These are phyloP conservation scores for Trametes sp. DNA, from an alignment of 1,284 basidiomycete species.

Conservation along the genomic window DNA sequence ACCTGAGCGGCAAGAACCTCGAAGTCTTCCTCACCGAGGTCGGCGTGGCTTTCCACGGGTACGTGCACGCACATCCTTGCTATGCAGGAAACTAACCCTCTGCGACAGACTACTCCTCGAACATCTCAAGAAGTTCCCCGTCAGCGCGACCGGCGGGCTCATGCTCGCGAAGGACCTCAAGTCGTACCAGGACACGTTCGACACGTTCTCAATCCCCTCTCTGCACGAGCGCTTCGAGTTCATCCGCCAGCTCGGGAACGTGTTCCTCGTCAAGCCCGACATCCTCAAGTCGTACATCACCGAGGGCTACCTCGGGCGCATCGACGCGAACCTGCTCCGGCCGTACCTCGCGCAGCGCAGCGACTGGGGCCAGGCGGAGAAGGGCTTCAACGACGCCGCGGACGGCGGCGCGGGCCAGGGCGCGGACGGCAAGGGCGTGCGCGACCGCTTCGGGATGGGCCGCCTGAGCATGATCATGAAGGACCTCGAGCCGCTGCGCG, in stretches of 20 bases:
- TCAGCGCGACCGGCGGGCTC: constrained; percentile 95
- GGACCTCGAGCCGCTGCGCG: constrained; percentile 74
- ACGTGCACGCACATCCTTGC: no score
- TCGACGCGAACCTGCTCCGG: constrained; percentile 86
- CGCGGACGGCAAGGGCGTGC: constrained; percentile 60
- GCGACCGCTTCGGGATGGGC: constrained; percentile 71
- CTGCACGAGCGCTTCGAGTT: constrained; percentile 98
- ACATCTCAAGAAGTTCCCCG: constrained; percentile 95
- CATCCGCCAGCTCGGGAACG: constrained; percentile 95
- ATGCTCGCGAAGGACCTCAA: constrained; percentile 99
- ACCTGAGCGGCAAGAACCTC: constrained; percentile 89
- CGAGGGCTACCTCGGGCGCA: constrained; percentile 90
- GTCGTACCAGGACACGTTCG: constrained; percentile 93
- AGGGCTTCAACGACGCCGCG: constrained; percentile 71
- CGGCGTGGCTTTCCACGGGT: constrained; percentile 95
- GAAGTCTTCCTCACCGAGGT: constrained; percentile 94
- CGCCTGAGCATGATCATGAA: constrained; percentile 85
- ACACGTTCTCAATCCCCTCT: constrained; percentile 81
- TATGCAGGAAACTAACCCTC: no score
- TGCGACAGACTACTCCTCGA: constrained; percentile 85
- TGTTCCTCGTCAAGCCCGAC: constrained; percentile 94
- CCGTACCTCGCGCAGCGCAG: constrained; percentile 92
- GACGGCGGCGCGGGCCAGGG: constrained; percentile 36
- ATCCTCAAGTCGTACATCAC: constrained; percentile 93
- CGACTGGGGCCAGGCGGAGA: constrained; percentile 87